A percentile compares a stretch with the other conserved stretches of the same genome.
Evolutionary conservation across 169 alveolate genomes (phyloP).

Genomic region (Cryptosporidium muris): DNA sequence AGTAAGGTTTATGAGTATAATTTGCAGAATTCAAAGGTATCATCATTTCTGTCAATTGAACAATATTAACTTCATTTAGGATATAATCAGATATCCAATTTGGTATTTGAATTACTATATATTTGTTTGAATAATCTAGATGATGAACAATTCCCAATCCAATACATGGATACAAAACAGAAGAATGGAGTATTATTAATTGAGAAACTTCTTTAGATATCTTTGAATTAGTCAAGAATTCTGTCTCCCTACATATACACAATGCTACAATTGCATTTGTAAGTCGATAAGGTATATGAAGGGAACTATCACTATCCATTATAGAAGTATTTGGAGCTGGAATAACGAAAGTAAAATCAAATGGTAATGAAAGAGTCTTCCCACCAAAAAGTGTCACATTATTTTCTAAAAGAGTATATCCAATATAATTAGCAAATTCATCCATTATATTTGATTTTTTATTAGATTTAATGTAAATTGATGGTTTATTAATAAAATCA

Average conservation of each 20-base stretch:
- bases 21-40: conserved; percentile 17
- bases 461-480: neutral
- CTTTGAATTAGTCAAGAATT: conserved; percentile 20
- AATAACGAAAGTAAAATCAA: conserved; percentile 16
- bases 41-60: conserved; percentile 67
- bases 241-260: conserved; percentile 37
- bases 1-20: conserved; percentile 24
- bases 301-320: neutral
- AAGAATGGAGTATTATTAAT: conserved; percentile 21
- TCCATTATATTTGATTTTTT: conserved; percentile 14
- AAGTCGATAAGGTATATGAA: conserved; percentile 26
- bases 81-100: conserved; percentile 29
- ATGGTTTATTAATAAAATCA: neutral
- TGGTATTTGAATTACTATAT: conserved; percentile 18
- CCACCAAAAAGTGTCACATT: neutral
- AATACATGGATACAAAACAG: conserved; percentile 43
- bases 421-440: conserved; percentile 44
- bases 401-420: neutral
- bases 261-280: conserved; percentile 63
- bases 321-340: conserved; percentile 37
- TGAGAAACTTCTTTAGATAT: conserved; percentile 7
- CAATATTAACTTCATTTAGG: conserved; percentile 31
- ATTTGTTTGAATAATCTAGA: conserved; percentile 8
- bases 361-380: conserved; percentile 34
- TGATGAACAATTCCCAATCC: conserved; percentile 68